phyloP scores from a whole-genome alignment of 306 rosid species.

The Albizia julibrissin region DNA sequence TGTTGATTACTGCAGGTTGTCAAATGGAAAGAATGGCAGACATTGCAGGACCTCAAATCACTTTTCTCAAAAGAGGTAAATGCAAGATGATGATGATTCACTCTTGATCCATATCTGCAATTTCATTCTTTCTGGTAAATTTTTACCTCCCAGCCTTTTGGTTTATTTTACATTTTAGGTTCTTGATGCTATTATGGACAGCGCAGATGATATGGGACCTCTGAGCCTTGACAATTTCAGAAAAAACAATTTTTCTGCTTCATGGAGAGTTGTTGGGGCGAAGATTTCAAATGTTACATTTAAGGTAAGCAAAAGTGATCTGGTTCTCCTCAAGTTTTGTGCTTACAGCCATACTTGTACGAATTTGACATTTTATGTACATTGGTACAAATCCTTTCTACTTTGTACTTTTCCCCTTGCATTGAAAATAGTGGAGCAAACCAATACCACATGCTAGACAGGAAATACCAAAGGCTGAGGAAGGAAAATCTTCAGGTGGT shows the following conservation, averaged over 20 bases:
- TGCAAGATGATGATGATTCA: constrained; percentile 27
- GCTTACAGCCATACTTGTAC: not conserved
- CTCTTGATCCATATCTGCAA: constrained; percentile 22
- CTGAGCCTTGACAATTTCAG: constrained; percentile 76
- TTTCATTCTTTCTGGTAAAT: constrained; percentile 26
- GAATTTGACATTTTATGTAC: not conserved
- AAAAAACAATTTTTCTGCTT: constrained; percentile 74
- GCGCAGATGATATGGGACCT: constrained; percentile 84
- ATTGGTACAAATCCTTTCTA: constrained; percentile 14
- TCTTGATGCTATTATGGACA: constrained; percentile 71
- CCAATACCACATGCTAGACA: constrained; percentile 45
- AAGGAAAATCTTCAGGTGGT: constrained; percentile 53
- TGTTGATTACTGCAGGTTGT: constrained; percentile 46
- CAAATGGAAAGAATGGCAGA: constrained; percentile 73
- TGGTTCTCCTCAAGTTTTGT: constrained; percentile 37
- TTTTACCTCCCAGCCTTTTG: constrained; percentile 32
- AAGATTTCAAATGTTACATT: constrained; percentile 43
- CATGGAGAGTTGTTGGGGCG: constrained; percentile 65
- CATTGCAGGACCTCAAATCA: constrained; percentile 67
- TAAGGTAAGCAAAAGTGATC: constrained; percentile 61
- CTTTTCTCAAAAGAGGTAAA: constrained; percentile 82
- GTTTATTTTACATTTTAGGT: constrained; percentile 57
- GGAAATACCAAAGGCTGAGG: constrained; percentile 44
- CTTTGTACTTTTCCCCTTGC: not conserved
- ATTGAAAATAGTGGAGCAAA: constrained; percentile 44